Evolutionary conservation across 208 protist species (phyloP).

Genomic region (Crithidia mellificae): DNA sequence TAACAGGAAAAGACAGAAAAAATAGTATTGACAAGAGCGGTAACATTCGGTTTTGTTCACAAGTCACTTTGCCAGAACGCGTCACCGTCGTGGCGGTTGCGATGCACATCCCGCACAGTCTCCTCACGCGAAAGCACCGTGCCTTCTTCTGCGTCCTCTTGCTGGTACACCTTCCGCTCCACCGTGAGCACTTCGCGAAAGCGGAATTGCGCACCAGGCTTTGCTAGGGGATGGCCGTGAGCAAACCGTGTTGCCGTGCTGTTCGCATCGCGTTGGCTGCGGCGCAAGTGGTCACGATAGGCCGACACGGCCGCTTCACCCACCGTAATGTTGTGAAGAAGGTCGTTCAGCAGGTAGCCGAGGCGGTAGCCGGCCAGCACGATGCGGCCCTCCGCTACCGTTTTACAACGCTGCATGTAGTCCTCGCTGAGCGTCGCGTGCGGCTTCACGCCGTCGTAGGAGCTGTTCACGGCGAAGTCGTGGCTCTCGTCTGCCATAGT

Average conservation of each 20-base stretch:
- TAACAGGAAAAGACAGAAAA: background rate
- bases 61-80: constrained; percentile 9
- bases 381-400: constrained; percentile 55
- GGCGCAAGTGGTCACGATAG: constrained; percentile 3
- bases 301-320: constrained; percentile 12
- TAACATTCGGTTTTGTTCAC: background rate
- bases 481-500: constrained; percentile 67
- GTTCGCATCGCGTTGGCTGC: background rate
- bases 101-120: constrained; percentile 6
- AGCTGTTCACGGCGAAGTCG: constrained; percentile 57
- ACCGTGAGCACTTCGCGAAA: constrained; percentile 20
- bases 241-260: background rate
- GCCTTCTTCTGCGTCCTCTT: background rate
- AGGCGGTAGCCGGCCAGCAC: constrained; percentile 72
- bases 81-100: constrained; percentile 7
- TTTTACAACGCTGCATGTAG: constrained; percentile 60
- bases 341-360: constrained; percentile 55
- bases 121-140: constrained; percentile 14
- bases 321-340: constrained; percentile 40
- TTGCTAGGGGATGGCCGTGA: background rate
- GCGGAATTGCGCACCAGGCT: constrained; percentile 6
- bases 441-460: constrained; percentile 52
- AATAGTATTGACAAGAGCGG: background rate
- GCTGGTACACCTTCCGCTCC: constrained; percentile 12
- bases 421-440: constrained; percentile 31